Base-by-base conservation (phyloP, 2,329 filamentous ascomycete genomes). In the Emmonsiellopsis sp. region DNA sequence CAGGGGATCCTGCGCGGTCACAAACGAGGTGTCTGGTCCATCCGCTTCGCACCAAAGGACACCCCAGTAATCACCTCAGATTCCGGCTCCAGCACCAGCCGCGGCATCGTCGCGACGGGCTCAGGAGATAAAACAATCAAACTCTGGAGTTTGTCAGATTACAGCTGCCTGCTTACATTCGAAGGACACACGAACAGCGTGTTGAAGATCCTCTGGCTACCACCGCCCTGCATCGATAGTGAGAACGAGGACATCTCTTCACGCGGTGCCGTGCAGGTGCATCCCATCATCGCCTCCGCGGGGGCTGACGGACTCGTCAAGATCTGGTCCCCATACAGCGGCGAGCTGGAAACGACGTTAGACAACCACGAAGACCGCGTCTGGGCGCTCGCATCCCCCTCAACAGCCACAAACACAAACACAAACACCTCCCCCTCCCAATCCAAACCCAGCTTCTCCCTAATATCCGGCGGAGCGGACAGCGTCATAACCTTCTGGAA, bases 281-380 rank as follows among this genome's bases (percentile, higher is more conserved):
- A 64, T 10, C 71, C 72, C 9, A 62, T 73, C 10, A 62, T 96
- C 54, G 89, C 87, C 35, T 94, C 87, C 59, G 91, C 93, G 11
- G 93, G 88, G 40, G 91, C 90, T 55, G 94, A 98, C 69, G 93
- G 93, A 1, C 79, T 98, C 3, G 90, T 98, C 55, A 98, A 97
- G 72, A 83, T 98, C 34, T 98, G 93, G 93, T 89, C 95, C 62
- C 86, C 87, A 10, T 86, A 86, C 65, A 84, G 80, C 1, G 90
- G 91, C 46, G 93, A 97, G 69, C 78, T 84, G 2, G 89, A 91
- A 60, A 86, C 87, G 59, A 98, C 93, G 0, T 79, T 98, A 4
- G 93, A 98, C 72, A 97, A 97, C 71, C 93, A 98, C 69, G 90
- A 90, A 62, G 93, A 98, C 71, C 83, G 93, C 54, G 91, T 97